Percentiles rank a stretch among this genome's conserved stretches.
These are phyloP conservation scores for Puccinia horiana DNA, from an alignment of 1,284 basidiomycete species.

Conservation along the genomic window DNA sequence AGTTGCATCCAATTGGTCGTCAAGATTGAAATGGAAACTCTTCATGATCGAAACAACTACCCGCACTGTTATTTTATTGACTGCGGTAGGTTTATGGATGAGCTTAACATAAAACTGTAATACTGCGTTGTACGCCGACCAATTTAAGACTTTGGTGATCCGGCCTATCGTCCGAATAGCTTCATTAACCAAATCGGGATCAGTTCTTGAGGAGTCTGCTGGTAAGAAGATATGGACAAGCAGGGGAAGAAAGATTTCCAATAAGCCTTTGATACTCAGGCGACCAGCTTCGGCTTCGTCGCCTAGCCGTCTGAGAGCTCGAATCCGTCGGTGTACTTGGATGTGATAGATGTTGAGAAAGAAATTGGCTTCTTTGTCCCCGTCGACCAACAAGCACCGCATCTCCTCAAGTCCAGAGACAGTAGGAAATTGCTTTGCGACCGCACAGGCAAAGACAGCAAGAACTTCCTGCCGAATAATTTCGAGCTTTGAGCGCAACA, in stretches of 20 bases:
- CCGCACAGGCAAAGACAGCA: constrained; percentile 74
- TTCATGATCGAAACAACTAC: constrained; percentile 82
- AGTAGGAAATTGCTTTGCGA: constrained; percentile 67
- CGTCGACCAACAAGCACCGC: constrained; percentile 76
- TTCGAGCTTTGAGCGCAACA: constrained; percentile 77
- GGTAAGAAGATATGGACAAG: constrained; percentile 75
- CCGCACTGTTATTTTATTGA: constrained; percentile 73
- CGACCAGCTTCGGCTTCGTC: constrained; percentile 74
- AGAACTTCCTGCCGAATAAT: constrained; percentile 85
- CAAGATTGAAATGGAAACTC: constrained; percentile 78
- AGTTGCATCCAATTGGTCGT: constrained; percentile 51
- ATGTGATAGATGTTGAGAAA: constrained; percentile 96
- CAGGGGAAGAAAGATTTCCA: constrained; percentile 83
- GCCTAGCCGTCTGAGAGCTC: constrained; percentile 81
- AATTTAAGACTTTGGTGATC: constrained; percentile 73
- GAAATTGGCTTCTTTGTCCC: constrained; percentile 93
- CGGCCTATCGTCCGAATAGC: constrained; percentile 76
- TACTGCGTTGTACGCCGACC: constrained; percentile 81
- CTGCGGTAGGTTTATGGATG: constrained; percentile 68
- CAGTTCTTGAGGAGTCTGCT: constrained; percentile 68
- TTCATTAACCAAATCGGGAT: constrained; percentile 89
- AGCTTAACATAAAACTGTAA: constrained; percentile 80
- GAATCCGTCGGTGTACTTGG: constrained; percentile 83
- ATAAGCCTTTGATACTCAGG: constrained; percentile 72
- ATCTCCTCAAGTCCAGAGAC: constrained; percentile 73